Evolutionary conservation across 2,329 filamentous ascomycete genomes (phyloP), one percentile per base, ranked within the genome.

Genomic region (Trichoderma aggressivum): DNA sequence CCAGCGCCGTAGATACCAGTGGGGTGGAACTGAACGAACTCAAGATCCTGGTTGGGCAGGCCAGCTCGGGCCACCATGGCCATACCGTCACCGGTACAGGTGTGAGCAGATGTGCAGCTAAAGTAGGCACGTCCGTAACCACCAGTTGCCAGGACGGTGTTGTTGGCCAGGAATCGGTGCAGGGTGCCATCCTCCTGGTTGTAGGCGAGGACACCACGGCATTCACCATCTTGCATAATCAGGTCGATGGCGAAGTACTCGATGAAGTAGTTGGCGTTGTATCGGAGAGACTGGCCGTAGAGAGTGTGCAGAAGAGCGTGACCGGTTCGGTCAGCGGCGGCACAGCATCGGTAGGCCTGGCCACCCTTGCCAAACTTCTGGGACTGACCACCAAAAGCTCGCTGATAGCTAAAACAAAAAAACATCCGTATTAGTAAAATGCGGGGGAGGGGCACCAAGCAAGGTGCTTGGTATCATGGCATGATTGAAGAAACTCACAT

Each of bases 201-300:
- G 86, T 98, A 98, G 72, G 95, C 95, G 76, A 98, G 88, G 76
- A 98, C 93, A 89, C 96, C 96, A 76, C 94, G 94, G 87, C 95
- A 98, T 83, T 95, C 92, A 73, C 95, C 95, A 78, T 97, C 93
- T 85, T 98, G 92, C 96, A 98, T 98, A 79, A 99, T 92, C 83
- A 98, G 86, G 81, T 98, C 96, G 76, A 97, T 89, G 78, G 94
- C 96, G 82, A 98, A 99, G 88, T 94, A 98, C 85, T 98, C 96
- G 82, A 99, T 98, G 85, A 99, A 98, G 89, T 98, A 99, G 87
- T 98, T 98, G 80, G 95, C 98, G 88, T 98, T 97, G 88, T 98
- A 94, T 80, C 93, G 89, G 73, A 98, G 89, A 68, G 94, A 98
- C 86, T 98, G 95, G 78, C 96, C 96, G 84, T 98, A 99, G 75